phyloP scores from a whole-genome alignment of 192 early-diverging fungal genomes.

The Umbelopsis ramanniana region DNA sequence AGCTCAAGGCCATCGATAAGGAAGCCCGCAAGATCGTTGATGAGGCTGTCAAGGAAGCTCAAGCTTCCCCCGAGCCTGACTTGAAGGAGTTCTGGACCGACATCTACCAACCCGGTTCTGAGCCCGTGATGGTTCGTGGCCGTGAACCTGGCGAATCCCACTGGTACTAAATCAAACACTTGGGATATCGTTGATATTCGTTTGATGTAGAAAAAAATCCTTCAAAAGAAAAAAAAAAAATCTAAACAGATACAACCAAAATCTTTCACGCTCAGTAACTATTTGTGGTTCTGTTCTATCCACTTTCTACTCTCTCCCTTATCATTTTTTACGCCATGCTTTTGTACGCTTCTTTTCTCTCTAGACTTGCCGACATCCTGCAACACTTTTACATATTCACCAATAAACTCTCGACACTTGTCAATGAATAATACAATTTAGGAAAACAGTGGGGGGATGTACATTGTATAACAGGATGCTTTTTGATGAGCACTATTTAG shows the following conservation, averaged over 20 bases:
- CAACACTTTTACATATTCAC: constrained; percentile 20
- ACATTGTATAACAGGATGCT: background rate
- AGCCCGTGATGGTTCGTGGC: constrained; percentile 75
- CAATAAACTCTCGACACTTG: constrained; percentile 20
- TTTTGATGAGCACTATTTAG: background rate
- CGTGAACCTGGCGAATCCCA: constrained; percentile 83
- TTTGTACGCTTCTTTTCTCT: constrained; percentile 18
- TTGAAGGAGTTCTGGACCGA: constrained; percentile 75
- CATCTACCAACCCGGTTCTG: constrained; percentile 82
- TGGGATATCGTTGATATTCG: background rate
- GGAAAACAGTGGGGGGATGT: background rate
- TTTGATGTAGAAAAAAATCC: constrained; percentile 4
- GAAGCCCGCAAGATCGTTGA: constrained; percentile 85
- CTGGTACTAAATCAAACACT: constrained; percentile 42
- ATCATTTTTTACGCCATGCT: constrained; percentile 6
- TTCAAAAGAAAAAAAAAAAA: background rate
- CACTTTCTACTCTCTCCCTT: constrained; percentile 3
- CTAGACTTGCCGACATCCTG: constrained; percentile 10
- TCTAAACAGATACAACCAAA: background rate
- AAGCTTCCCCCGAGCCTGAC: constrained; percentile 77
- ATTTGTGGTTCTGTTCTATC: background rate
- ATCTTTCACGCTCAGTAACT: background rate
- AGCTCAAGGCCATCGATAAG: constrained; percentile 95
- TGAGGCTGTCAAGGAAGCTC: constrained; percentile 81
- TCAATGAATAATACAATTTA: background rate